Evolutionary conservation across 441 rosid genomes (phyloP), one percentile per base, ranked within the genome.

Genomic region (Pelargonium fulgidum): DNA sequence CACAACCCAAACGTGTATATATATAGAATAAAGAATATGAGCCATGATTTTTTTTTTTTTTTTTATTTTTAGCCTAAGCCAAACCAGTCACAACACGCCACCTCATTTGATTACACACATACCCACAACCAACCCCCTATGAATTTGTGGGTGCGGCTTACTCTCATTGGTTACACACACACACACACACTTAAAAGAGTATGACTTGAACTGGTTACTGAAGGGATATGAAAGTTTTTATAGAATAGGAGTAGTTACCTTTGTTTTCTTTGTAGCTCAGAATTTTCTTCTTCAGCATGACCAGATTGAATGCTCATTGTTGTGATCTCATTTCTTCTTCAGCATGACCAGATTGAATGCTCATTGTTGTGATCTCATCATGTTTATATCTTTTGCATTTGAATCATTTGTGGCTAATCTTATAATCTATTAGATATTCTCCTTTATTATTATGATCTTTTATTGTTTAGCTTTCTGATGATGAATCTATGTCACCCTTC

Each of bases 401-500:
- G 62, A 16, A 45, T 61, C 64, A 65, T 24, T 58, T 39, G 16
- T 24, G 20, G 17, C 11, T 20, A 26, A 10, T n/a, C 9, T 16
- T 62, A 41, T 52, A 26, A 58, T 62, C 26, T 26, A 20, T 47
- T 56, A 26, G 19, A 20, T 58, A 56, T 71, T 24, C 68, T 54
- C 33, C 70, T 64, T 61, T 54, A 0, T 19, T 58, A 13, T 12
- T 72, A 4, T 26, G 61, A 54, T 58, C 16, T 44, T 14, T 12
- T 39, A 9, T 10, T 22, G 14, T 52, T 71, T 52, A 61, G 64
- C 64, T 24, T 39, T 7, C 9, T 41, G 7, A 17, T 59, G 62
- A 17, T 41, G 56, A 50, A 70, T 70, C 70, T 70, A 66, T 65
- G 0, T 13, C 39, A 62, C 72, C 73, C 69, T 77, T 69, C 56